Conservation (phyloP, 139 green algal species). For the Haematococcus lacustris region DNA sequence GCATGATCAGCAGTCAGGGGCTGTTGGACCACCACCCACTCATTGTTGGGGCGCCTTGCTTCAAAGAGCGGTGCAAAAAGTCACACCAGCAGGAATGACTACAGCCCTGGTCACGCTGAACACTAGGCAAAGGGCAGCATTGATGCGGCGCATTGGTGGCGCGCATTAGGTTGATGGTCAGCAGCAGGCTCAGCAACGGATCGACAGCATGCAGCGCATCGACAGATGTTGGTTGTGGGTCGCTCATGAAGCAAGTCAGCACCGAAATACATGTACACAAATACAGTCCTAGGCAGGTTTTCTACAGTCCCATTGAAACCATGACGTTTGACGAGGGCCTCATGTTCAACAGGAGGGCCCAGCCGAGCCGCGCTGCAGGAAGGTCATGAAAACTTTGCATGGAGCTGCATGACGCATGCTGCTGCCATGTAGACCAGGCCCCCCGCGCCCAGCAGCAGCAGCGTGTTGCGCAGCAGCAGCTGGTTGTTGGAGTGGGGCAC, state of each 20-base stretch:
- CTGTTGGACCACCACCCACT: no score
- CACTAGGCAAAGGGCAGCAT: no score
- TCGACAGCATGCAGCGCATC: neutral
- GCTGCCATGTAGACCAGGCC: constrained; percentile 13
- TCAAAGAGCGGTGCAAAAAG: no score
- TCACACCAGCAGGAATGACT: neutral
- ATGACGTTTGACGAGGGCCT: no score
- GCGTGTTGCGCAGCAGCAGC: constrained; percentile 61
- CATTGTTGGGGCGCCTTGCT: no score
- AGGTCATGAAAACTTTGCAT: neutral
- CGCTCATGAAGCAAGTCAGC: neutral
- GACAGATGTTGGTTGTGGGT: neutral
- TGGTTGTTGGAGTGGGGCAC: constrained; percentile 78
- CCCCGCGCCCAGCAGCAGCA: constrained; percentile 35
- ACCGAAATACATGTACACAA: neutral
- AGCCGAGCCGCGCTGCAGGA: neutral
- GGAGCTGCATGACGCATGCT: no score
- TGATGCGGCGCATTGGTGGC: no score
- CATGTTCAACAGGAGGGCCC: neutral
- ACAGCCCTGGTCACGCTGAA: neutral
- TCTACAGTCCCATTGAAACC: no score
- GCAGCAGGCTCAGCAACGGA: no score
- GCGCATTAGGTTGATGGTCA: no score
- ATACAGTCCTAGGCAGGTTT: neutral
- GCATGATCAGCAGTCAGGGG: no score